Conservation (phyloP, 495 filamentous ascomycete species). For the Schizothecium vesticola region DNA sequence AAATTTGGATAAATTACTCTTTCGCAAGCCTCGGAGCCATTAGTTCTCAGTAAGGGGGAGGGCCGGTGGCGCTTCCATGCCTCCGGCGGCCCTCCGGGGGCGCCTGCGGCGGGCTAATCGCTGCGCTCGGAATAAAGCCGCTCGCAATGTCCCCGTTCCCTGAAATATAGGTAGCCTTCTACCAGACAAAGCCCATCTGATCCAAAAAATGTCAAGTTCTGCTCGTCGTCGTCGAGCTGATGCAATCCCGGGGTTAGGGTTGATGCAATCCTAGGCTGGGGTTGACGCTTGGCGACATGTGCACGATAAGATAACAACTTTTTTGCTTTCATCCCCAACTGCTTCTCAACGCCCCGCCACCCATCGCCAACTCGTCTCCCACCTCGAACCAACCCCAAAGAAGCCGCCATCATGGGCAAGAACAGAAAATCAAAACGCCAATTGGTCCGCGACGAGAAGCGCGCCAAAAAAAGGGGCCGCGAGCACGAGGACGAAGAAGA, state of each 20-base stretch:
- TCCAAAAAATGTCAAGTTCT: not conserved
- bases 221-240: not conserved
- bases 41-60: too few relatives aligned
- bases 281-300: not conserved
- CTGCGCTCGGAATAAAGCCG: not conserved
- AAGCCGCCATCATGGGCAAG: constrained; percentile 25
- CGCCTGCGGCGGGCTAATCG: too few relatives aligned
- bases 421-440: constrained; percentile 40
- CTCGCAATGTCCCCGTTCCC: not conserved
- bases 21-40: too few relatives aligned
- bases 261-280: constrained; percentile 9
- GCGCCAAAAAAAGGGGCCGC: constrained; percentile 36
- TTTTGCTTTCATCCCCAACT: constrained; percentile 2
- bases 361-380: not conserved
- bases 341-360: not conserved
- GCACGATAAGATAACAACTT: constrained; percentile 20
- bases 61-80: too few relatives aligned
- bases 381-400: not conserved
- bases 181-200: not conserved
- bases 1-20: not conserved
- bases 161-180: too few relatives aligned
- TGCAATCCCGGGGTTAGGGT: constrained; percentile 2
- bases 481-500: constrained; percentile 26
- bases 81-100: too few relatives aligned
- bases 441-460: constrained; percentile 42